phyloP scores from a whole-genome alignment of 805 yeast species.

The Kodamaea kakaduensis region DNA sequence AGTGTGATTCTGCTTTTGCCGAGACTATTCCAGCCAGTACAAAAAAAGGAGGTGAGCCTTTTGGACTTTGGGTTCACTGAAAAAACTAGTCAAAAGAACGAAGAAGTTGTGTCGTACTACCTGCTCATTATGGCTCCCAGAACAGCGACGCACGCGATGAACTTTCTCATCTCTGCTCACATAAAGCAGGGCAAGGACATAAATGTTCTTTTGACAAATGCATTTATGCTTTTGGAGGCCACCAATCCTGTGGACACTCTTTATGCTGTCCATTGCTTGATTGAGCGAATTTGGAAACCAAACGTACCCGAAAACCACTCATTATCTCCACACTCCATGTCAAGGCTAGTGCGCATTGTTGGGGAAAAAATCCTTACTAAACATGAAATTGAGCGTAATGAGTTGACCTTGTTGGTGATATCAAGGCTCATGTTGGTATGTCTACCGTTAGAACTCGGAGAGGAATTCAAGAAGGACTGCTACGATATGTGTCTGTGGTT shows the following conservation, averaged over 20 bases:
- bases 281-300: conserved; percentile 1
- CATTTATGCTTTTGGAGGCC: conserved; percentile 2
- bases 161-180: conserved; percentile 1
- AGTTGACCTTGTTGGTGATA: conserved; percentile 31
- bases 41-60: neutral
- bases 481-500: conserved; percentile 48
- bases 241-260: conserved; percentile 1
- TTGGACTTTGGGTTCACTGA: conserved; percentile 3
- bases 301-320: too few species aligned
- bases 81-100: neutral
- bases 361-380: conserved; percentile 30
- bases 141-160: neutral
- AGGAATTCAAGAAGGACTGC: conserved; percentile 37
- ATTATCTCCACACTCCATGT: conserved; percentile 2
- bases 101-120: conserved; percentile 3
- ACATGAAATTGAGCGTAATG: conserved; percentile 36
- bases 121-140: conserved; percentile 2
- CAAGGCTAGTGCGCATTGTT: conserved; percentile 19
- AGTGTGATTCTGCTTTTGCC: conserved; percentile 4
- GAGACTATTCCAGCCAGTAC: conserved; percentile 1
- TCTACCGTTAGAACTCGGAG: conserved; percentile 24
- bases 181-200: neutral
- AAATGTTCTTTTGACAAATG: conserved; percentile 1
- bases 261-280: conserved; percentile 1
- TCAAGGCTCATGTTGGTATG: conserved; percentile 27